Evolutionary conservation across 2,329 filamentous ascomycete genomes (phyloP).

Genomic region (Phaeosphaeriaceae sp.): DNA sequence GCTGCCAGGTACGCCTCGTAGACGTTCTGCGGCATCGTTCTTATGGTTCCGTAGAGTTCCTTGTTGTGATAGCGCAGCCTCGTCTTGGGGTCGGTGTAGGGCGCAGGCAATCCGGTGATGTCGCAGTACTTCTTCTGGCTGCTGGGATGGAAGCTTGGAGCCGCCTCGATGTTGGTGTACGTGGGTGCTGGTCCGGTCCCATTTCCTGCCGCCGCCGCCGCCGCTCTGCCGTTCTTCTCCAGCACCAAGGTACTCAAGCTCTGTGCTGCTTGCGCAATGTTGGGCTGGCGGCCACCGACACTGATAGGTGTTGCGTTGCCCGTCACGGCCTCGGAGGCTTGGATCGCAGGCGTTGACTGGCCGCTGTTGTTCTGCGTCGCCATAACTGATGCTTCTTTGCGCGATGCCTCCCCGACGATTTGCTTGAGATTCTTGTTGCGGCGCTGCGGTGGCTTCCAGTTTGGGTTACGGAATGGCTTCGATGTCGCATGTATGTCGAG

Average conservation of each 20-base stretch:
- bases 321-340: constrained; percentile 39
- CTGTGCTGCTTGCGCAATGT: constrained; percentile 87
- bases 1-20: constrained; percentile 90
- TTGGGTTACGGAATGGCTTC: constrained; percentile 87
- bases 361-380: constrained; percentile 86
- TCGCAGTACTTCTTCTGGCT: constrained; percentile 93
- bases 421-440: constrained; percentile 99
- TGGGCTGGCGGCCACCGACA: constrained; percentile 65
- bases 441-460: constrained; percentile 91
- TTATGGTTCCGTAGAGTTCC: constrained; percentile 87
- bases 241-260: constrained; percentile 87
- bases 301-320: constrained; percentile 61
- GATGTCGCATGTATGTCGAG: constrained; percentile 88
- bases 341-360: constrained; percentile 67
- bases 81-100: constrained; percentile 95
- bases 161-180: constrained; percentile 96
- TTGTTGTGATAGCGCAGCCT: constrained; percentile 89
- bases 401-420: constrained; percentile 86
- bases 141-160: constrained; percentile 79
- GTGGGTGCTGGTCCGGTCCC: constrained; percentile 71
- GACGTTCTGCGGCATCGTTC: constrained; percentile 78
- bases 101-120: constrained; percentile 88
- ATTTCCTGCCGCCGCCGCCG: constrained; percentile 31
- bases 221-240: constrained; percentile 71
- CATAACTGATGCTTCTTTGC: constrained; percentile 86